Evolutionary conservation across 2,329 filamentous ascomycete genomes (phyloP).

Genomic region (Aspergillus puulaauensis): DNA sequence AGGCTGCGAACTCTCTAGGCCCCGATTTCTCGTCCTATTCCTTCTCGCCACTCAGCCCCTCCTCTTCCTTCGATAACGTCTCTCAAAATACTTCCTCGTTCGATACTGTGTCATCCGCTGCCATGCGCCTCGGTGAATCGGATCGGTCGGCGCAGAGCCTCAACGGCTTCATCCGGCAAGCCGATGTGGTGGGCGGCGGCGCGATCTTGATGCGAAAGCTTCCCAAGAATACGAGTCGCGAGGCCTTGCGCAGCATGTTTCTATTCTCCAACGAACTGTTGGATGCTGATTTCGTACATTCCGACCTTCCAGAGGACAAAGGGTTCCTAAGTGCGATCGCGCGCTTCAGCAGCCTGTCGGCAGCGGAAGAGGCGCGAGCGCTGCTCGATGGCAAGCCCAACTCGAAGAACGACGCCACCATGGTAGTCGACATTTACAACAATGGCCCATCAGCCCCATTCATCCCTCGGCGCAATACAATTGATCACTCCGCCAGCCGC

Average conservation of each 20-base stretch:
- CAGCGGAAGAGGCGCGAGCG: slow-evolving; percentile 60
- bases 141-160: slow-evolving; percentile 37
- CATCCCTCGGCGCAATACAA: slow-evolving; percentile 49
- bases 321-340: slow-evolving; percentile 60
- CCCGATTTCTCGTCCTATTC: slow-evolving; percentile 37
- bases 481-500: slow-evolving; percentile 49
- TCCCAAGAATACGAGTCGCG: slow-evolving; percentile 57
- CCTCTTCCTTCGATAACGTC: slow-evolving; percentile 36
- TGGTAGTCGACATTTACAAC: slow-evolving; percentile 56
- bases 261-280: slow-evolving; percentile 65
- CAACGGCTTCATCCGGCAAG: slow-evolving; percentile 34
- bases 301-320: slow-evolving; percentile 56
- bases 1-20: slow-evolving; percentile 34
- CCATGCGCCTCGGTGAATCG: slow-evolving; percentile 36
- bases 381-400: slow-evolving; percentile 63
- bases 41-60: slow-evolving; percentile 39
- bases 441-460: slow-evolving; percentile 35
- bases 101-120: slow-evolving; percentile 29
- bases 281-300: slow-evolving; percentile 57
- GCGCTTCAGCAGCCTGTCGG: slow-evolving; percentile 56
- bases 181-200: slow-evolving; percentile 31
- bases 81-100: slow-evolving; percentile 26
- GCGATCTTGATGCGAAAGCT: slow-evolving; percentile 60
- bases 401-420: slow-evolving; percentile 59
- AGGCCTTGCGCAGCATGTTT: slow-evolving; percentile 62